phyloP scores from a whole-genome alignment of 306 rosid genomes.

The Quercus glauca region DNA sequence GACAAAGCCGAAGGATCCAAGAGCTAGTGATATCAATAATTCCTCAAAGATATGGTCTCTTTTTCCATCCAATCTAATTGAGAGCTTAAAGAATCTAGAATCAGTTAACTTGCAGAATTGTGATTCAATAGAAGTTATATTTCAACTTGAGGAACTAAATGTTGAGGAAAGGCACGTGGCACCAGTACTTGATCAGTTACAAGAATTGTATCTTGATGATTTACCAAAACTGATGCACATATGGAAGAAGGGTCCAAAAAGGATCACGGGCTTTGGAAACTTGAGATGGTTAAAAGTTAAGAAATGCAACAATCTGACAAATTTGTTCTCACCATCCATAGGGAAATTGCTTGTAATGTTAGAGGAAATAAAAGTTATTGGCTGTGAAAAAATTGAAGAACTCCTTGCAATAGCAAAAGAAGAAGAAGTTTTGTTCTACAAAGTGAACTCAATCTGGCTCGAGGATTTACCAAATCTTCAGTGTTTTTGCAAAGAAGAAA shows the following conservation, averaged over 20 bases:
- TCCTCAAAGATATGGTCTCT: not conserved
- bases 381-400: not conserved
- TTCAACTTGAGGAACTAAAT: not conserved
- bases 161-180: not conserved
- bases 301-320: not conserved
- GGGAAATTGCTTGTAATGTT: no score
- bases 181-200: not conserved
- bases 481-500: not conserved
- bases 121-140: not conserved
- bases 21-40: not conserved
- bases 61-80: not conserved
- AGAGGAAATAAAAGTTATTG: rapidly evolving
- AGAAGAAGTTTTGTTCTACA: not conserved
- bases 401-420: not conserved
- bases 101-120: rapidly evolving
- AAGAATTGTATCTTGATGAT: rapidly evolving
- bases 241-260: not conserved
- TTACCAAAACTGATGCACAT: not conserved
- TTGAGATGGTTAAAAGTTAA: not conserved
- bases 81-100: not conserved
- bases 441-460: not conserved
- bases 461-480: rapidly evolving
- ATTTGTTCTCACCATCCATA: not conserved
- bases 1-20: no score
- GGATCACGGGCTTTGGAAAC: not conserved